phyloP scores from a whole-genome alignment of 148 eudicot species.

The Limonium bicolor region DNA sequence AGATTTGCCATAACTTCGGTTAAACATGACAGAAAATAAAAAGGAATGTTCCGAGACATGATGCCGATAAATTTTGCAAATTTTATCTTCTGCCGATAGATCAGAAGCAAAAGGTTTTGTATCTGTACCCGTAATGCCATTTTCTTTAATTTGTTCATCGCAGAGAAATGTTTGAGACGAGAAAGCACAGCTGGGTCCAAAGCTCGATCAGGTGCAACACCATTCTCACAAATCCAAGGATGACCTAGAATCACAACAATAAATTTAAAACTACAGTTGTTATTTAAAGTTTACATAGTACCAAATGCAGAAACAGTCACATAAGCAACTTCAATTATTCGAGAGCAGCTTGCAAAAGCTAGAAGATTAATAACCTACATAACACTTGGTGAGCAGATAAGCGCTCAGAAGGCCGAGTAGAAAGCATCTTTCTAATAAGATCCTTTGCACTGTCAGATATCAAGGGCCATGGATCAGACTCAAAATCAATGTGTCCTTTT shows the following conservation, averaged over 20 bases:
- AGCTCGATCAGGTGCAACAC: constrained; percentile 94
- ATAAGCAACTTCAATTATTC: too few species aligned
- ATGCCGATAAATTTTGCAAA: neutral
- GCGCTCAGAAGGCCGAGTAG: constrained; percentile 52
- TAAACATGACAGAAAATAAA: neutral
- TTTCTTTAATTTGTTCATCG: constrained; percentile 94
- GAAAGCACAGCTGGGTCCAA: constrained; percentile 93
- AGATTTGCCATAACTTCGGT: neutral
- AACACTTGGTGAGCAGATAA: constrained; percentile 89
- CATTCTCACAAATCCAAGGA: constrained; percentile 98
- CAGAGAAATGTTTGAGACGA: constrained; percentile 91
- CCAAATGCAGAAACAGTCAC: neutral
- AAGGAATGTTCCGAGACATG: neutral
- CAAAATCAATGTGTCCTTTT: constrained; percentile 85
- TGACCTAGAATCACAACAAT: constrained; percentile 33
- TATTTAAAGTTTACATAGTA: neutral
- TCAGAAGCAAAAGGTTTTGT: neutral
- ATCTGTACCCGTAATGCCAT: constrained; percentile 91
- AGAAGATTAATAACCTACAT: constrained; percentile 33
- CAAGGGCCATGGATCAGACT: constrained; percentile 92
- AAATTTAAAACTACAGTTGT: neutral
- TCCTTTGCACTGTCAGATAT: constrained; percentile 93
- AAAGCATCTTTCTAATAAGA: constrained; percentile 78
- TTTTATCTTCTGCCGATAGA: neutral
- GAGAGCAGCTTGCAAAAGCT: neutral